Percentiles rank a stretch among this genome's conserved stretches.
Conservation (phyloP, 2,329 filamentous ascomycete species). For the Fusarium albidum region DNA sequence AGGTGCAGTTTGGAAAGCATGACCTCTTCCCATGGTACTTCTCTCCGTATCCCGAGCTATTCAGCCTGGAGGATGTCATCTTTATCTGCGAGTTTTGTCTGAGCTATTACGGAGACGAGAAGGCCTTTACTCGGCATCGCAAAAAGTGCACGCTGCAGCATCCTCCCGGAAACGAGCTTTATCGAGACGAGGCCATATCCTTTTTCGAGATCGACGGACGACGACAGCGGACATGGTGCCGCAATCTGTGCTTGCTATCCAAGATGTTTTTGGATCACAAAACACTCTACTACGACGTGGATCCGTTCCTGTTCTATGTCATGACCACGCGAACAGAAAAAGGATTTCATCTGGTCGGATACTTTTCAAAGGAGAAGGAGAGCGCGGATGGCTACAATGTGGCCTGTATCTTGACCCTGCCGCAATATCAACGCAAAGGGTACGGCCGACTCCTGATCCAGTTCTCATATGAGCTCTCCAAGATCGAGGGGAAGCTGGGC, state of each 20-base stretch:
- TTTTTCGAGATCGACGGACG: slow-evolving; percentile 98
- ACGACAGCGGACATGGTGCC: slow-evolving; percentile 93
- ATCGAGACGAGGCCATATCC: slow-evolving; percentile 90
- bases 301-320: slow-evolving; percentile 98
- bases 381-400: slow-evolving; percentile 97
- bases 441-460: slow-evolving; percentile 94
- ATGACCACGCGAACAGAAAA: slow-evolving; percentile 91
- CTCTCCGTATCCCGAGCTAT: slow-evolving; percentile 91
- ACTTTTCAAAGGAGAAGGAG: slow-evolving; percentile 99
- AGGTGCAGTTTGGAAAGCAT: slow-evolving; percentile 90
- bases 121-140: slow-evolving; percentile 85
- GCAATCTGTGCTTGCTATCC: slow-evolving; percentile 91
- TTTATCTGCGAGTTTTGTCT: slow-evolving; percentile 99
- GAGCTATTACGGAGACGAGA: slow-evolving; percentile 84
- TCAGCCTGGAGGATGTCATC: slow-evolving; percentile 87
- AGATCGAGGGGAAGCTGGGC: slow-evolving; percentile 92
- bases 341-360: slow-evolving; percentile 97
- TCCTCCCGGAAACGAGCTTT: slow-evolving; percentile 97
- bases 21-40: slow-evolving; percentile 99
- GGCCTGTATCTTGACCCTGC: slow-evolving; percentile 95
- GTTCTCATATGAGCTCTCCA: slow-evolving; percentile 96
- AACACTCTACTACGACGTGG: slow-evolving; percentile 99
- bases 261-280: slow-evolving; percentile 99
- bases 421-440: slow-evolving; percentile 94
- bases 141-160: slow-evolving; percentile 90